Evolutionary conservation across 2,329 filamentous ascomycete genomes (phyloP).

Genomic region (Trichoderma hamatum): DNA sequence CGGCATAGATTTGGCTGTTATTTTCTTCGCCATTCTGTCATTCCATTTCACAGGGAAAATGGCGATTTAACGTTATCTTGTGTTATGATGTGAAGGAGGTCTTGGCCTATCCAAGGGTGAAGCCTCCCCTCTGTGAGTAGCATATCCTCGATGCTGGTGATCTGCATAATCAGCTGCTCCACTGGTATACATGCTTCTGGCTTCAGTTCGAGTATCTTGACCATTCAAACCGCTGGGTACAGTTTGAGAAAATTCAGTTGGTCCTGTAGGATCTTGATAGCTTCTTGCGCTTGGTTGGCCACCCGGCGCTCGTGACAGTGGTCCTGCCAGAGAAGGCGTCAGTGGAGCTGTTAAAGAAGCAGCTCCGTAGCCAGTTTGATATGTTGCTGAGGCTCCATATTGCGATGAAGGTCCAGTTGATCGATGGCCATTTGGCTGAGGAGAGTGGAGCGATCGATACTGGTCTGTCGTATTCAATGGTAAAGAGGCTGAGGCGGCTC

Average conservation of each 20-base stretch:
- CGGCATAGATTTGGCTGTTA: too few species aligned
- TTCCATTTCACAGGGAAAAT: background rate
- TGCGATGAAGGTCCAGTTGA: conserved; percentile 41
- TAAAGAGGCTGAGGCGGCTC: conserved; percentile 53
- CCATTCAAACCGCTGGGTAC: conserved; percentile 38
- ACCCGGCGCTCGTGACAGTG: conserved; percentile 28
- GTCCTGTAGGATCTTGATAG: conserved; percentile 55
- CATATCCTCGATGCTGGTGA: conserved; percentile 24
- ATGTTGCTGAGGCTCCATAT: conserved; percentile 48
- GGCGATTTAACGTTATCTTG: background rate
- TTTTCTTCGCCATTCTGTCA: background rate
- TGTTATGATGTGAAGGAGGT: conserved; percentile 2
- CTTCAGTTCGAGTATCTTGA: conserved; percentile 46
- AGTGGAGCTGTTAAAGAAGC: conserved; percentile 52
- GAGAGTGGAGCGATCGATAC: conserved; percentile 40
- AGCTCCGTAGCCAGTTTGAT: conserved; percentile 56
- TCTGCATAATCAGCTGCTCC: conserved; percentile 36
- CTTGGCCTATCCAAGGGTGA: conserved; percentile 9
- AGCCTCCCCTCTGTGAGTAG: background rate
- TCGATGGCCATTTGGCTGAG: conserved; percentile 11
- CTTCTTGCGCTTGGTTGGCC: conserved; percentile 45
- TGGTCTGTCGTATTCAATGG: conserved; percentile 50
- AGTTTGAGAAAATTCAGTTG: conserved; percentile 56
- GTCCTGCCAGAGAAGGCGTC: conserved; percentile 36
- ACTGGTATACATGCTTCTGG: conserved; percentile 50